These are phyloP conservation scores for Penicillium sp. DNA, from an alignment of 2,329 filamentous ascomycete genomes.

Conservation along the genomic window DNA sequence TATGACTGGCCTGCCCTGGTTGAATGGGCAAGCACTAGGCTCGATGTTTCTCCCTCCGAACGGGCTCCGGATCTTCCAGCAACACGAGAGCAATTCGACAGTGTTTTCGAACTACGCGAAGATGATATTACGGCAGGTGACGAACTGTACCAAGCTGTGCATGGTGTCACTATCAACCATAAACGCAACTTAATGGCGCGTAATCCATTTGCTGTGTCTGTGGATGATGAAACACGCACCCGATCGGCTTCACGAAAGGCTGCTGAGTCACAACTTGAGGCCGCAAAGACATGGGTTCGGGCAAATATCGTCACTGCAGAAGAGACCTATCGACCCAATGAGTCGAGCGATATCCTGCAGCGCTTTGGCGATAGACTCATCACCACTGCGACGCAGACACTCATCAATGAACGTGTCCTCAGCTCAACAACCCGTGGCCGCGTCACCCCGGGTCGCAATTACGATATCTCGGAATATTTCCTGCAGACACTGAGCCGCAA, in stretches of 20 bases:
- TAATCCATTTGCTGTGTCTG: slow-evolving; percentile 37
- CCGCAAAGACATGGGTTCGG: slow-evolving; percentile 50
- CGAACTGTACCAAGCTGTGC: slow-evolving; percentile 37
- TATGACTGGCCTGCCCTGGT: slow-evolving; percentile 51
- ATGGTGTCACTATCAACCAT: slow-evolving; percentile 33
- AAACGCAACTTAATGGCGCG: slow-evolving; percentile 38
- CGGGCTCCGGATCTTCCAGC: slow-evolving; percentile 46
- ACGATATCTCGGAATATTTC: slow-evolving; percentile 46
- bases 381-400: slow-evolving; percentile 40
- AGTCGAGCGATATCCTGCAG: slow-evolving; percentile 38
- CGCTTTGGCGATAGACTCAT: slow-evolving; percentile 38
- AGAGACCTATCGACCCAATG: slow-evolving; percentile 39
- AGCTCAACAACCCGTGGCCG: slow-evolving; percentile 42
- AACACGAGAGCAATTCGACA: slow-evolving; percentile 43
- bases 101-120: slow-evolving; percentile 43
- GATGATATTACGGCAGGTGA: slow-evolving; percentile 34
- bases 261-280: slow-evolving; percentile 32
- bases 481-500: slow-evolving; percentile 40
- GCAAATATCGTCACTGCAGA: slow-evolving; percentile 49
- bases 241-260: slow-evolving; percentile 14
- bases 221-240: slow-evolving; percentile 14
- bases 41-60: slow-evolving; percentile 41
- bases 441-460: slow-evolving; percentile 44
- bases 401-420: slow-evolving; percentile 44
- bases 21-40: slow-evolving; percentile 46